These are phyloP conservation scores for Bryum argenteum DNA, from an alignment of 225 moss, liverwort and hornwort genomes.

Conservation along the genomic window DNA sequence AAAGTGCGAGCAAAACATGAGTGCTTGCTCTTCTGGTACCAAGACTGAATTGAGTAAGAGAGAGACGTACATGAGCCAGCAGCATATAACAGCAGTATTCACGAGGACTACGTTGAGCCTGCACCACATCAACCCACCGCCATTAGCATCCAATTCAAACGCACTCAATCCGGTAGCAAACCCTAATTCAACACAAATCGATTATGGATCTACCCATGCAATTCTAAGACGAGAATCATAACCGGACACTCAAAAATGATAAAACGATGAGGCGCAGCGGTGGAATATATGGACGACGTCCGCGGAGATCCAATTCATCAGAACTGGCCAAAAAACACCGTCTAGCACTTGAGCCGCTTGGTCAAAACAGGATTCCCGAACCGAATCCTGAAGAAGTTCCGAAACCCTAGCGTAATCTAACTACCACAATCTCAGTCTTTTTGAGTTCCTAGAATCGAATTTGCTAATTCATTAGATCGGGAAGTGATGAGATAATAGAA, in stretches of 20 bases:
- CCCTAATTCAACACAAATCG: background rate
- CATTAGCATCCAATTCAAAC: constrained; percentile 12
- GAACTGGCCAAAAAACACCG: background rate
- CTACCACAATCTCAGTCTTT: background rate
- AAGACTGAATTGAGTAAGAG: background rate
- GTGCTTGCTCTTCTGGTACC: background rate
- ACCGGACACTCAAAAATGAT: background rate
- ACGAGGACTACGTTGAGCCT: constrained; percentile 76
- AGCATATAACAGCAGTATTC: constrained; percentile 81
- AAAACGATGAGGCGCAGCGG: background rate
- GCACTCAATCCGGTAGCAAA: background rate
- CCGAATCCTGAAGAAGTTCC: too few relatives aligned
- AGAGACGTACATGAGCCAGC: constrained; percentile 74
- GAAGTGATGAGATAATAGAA: background rate
- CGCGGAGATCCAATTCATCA: constrained; percentile 12
- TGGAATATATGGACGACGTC: background rate
- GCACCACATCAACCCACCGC: constrained; percentile 35
- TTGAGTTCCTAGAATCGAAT: constrained; percentile 1
- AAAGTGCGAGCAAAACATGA: too few relatives aligned
- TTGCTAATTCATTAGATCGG: too few relatives aligned
- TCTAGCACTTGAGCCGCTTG: background rate
- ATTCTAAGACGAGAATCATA: background rate
- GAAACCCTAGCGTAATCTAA: constrained; percentile 7
- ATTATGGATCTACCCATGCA: background rate
- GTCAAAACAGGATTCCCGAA: background rate